Base-by-base conservation (phyloP, 164 flowering plant species). In the Protea cynaroides region DNA sequence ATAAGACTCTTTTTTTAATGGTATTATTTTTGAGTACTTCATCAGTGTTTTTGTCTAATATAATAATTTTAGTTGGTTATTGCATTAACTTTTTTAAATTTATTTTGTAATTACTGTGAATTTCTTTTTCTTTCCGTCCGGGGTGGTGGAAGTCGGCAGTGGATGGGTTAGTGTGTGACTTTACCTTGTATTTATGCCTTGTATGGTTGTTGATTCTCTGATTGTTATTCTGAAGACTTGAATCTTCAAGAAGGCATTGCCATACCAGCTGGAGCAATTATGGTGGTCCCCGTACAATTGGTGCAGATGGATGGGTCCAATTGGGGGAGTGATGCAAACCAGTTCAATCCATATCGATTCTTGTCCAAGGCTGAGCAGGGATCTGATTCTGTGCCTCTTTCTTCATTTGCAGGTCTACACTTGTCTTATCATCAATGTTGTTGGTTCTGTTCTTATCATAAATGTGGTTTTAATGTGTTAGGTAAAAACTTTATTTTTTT, bases 291-390 rank as follows among this genome's bases (percentile, higher is more conserved):
- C 38, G 55, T 82, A 23, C 86, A 80, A 69, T 75, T 82, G 86
- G 78, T 86, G 53, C 90, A 86, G 70, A 80, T 60, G 74, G 87
- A 86, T 61, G 66, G 62, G 60, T 74, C 76, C 40, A 76, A 61
- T 59, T 86, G 90, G 90, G 87, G 86, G 40, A 74, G 25, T 71
- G 90, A 86, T 76, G 82, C 86, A 19, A 50, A 62, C 22, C 63
- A 80, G 73, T 86, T 86, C 61, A 86, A 83, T 69, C 90, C 90
- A 44, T 65, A 72, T 61, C 84, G 87, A 8, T 83, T 86, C 73
- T 53, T 82, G 65, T 77, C 82, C 29, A 72, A 66, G 56, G 38
- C 49, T 25, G 71, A 21, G 19, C 64, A 59, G 53, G 62, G 18
- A 38, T 71, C 75, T 62, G 62, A 69, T 65, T 43, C 61, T 44